Conservation (phyloP, 108 stramenopile genomes). For the Nitzschia sp. region DNA sequence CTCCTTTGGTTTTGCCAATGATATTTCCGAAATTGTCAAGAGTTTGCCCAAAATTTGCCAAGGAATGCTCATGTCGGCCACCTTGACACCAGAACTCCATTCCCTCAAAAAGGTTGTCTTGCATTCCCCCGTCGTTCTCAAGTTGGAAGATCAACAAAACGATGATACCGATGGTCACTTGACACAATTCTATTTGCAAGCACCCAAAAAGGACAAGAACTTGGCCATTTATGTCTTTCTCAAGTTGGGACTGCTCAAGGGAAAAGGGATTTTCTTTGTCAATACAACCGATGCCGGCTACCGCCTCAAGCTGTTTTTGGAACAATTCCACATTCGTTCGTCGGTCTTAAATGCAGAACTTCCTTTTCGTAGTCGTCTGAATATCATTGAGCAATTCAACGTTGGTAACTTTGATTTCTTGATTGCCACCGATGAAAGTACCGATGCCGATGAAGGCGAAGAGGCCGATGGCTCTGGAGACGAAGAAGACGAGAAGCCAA, state of each 20-base stretch:
- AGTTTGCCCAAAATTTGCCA: slow-evolving; percentile 92
- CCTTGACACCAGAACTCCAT: slow-evolving; percentile 88
- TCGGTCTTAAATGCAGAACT: slow-evolving; percentile 97
- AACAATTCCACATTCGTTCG: slow-evolving; percentile 94
- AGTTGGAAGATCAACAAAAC: slow-evolving; percentile 77
- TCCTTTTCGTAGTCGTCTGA: slow-evolving; percentile 88
- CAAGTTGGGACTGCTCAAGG: slow-evolving; percentile 92
- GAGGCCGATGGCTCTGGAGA: slow-evolving; percentile 32
- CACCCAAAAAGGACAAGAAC: slow-evolving; percentile 84
- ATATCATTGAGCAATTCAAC: slow-evolving; percentile 97
- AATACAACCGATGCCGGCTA: slow-evolving; percentile 92
- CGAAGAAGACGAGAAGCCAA: slow-evolving; percentile 26
- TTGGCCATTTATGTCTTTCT: slow-evolving; percentile 90
- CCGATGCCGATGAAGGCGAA: slow-evolving; percentile 53
- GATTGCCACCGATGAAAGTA: slow-evolving; percentile 93
- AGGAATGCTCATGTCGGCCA: slow-evolving; percentile 97
- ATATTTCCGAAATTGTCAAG: slow-evolving; percentile 83
- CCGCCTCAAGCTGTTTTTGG: slow-evolving; percentile 94
- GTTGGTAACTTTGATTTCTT: slow-evolving; percentile 98
- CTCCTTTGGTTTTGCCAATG: slow-evolving; percentile 92
- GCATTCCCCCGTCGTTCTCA: slow-evolving; percentile 91
- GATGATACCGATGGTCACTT: slow-evolving; percentile 53
- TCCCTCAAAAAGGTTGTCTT: slow-evolving; percentile 91
- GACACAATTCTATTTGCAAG: slow-evolving; percentile 86
- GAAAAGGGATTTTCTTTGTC: slow-evolving; percentile 97